Evolutionary conservation across 176 grass and related monocot species (phyloP).

Genomic region (Stipa capillata): DNA sequence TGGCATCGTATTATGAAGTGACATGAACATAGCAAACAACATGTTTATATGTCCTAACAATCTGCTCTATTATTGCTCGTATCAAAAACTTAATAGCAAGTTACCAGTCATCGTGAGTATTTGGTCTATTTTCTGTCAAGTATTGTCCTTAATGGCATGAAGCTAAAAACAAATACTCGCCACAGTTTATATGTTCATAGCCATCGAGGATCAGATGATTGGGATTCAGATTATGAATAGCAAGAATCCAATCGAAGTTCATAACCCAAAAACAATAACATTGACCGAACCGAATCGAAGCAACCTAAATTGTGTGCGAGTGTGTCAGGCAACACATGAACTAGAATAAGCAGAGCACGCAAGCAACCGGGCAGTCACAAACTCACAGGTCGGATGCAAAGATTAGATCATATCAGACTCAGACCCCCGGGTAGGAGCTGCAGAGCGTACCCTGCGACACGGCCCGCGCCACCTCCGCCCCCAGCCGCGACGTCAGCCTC

Average conservation of each 20-base stretch:
- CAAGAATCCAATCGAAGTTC: not conserved
- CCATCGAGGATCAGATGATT: too few relatives aligned
- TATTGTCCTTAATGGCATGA: not conserved
- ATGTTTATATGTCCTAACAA: not conserved
- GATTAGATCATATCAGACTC: constrained; percentile 61
- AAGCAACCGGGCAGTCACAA: constrained; percentile 23
- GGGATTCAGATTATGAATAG: not conserved
- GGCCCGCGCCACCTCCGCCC: constrained; percentile 66
- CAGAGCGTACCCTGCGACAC: constrained; percentile 98
- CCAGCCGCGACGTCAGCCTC: constrained; percentile 78
- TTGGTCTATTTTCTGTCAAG: not conserved
- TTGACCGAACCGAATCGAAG: not conserved
- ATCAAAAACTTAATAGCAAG: too few relatives aligned
- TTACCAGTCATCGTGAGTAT: not conserved
- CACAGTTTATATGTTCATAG: too few relatives aligned
- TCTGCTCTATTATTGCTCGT: not conserved
- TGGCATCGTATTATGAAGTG: not conserved
- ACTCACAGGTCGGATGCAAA: constrained; percentile 48
- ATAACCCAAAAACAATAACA: not conserved
- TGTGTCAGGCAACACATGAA: not conserved
- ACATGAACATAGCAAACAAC: not conserved
- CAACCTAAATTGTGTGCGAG: not conserved
- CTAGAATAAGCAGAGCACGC: constrained; percentile 15
- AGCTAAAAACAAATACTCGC: not conserved
- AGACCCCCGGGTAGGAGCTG: constrained; percentile 95